phyloP scores from a whole-genome alignment of 1,284 basidiomycete genomes.

The Ustilago loliicola region DNA sequence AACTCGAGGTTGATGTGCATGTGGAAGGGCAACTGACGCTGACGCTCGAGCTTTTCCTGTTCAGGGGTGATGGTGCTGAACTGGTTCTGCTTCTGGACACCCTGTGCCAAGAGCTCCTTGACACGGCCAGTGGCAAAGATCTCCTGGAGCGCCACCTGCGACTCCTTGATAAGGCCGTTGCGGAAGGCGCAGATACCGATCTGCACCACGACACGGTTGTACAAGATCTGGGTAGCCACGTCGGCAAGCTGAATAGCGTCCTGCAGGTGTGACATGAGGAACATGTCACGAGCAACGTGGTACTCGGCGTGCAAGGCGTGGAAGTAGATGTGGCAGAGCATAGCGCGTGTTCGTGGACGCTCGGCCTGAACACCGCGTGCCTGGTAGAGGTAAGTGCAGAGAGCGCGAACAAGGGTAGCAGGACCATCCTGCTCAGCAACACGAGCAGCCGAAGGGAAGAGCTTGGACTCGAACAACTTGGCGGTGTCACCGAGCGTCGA shows the following conservation, averaged over 20 bases:
- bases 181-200: conserved; percentile 97
- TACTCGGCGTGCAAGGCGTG: conserved; percentile 96
- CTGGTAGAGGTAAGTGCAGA: conserved; percentile 94
- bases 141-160: conserved; percentile 91
- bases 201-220: conserved; percentile 97
- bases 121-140: conserved; percentile 95
- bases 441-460: conserved; percentile 59
- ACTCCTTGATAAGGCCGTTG: conserved; percentile 91
- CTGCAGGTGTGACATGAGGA: conserved; percentile 98
- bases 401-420: conserved; percentile 84
- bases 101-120: conserved; percentile 97
- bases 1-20: conserved; percentile 99
- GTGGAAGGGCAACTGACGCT: conserved; percentile 97
- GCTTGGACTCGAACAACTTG: conserved; percentile 67
- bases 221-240: conserved; percentile 96
- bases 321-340: conserved; percentile 94
- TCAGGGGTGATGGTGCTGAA: conserved; percentile 86
- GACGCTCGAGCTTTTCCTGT: conserved; percentile 96
- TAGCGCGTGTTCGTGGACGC: conserved; percentile 88
- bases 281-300: conserved; percentile 96
- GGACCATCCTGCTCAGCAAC: conserved; percentile 68
- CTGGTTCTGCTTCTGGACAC: conserved; percentile 86
- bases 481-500: conserved; percentile 70
- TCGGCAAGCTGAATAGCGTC: conserved; percentile 96
- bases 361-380: conserved; percentile 82